Percentiles rank a stretch among this genome's conserved stretches.
These are phyloP conservation scores for Alternaria postmessia DNA, from an alignment of 2,329 filamentous ascomycete genomes.

Conservation along the genomic window DNA sequence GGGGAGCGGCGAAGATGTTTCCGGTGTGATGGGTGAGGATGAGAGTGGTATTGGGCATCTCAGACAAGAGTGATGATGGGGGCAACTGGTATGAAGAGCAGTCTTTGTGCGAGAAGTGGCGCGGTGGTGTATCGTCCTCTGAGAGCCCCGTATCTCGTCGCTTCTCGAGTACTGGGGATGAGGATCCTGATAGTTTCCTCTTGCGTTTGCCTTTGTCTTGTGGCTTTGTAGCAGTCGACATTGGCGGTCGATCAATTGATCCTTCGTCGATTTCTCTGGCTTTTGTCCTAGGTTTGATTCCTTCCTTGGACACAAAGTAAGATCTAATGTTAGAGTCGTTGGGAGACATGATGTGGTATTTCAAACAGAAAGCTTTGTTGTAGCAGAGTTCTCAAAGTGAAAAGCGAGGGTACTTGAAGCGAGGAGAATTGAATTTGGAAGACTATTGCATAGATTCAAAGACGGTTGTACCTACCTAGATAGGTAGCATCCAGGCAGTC, in stretches of 20 bases:
- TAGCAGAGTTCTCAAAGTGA: neutral
- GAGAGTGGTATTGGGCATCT: neutral
- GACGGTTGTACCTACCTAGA: neutral
- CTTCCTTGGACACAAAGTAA: constrained; percentile 6
- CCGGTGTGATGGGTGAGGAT: constrained; percentile 46
- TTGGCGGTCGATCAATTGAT: neutral
- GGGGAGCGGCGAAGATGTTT: constrained; percentile 63
- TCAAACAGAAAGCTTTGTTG: neutral
- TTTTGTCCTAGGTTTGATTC: neutral
- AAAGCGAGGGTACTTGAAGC: neutral
- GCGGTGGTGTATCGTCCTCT: neutral
- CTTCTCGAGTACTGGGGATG: constrained; percentile 4
- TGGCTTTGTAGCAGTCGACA: neutral
- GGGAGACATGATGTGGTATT: neutral
- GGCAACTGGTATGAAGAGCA: constrained; percentile 5
- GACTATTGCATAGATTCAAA: neutral
- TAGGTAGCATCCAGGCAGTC: neutral
- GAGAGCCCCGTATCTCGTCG: neutral
- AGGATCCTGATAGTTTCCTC: constrained; percentile 1
- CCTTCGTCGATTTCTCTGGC: neutral
- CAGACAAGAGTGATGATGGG: neutral
- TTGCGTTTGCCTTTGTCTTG: constrained; percentile 7
- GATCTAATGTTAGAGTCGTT: constrained; percentile 8
- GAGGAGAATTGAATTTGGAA: neutral
- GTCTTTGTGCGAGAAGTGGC: constrained; percentile 22